Percentiles rank a stretch among this genome's conserved stretches.
phyloP scores from a whole-genome alignment of 768 basidiomycete genomes.

The Roridomyces roridus region DNA sequence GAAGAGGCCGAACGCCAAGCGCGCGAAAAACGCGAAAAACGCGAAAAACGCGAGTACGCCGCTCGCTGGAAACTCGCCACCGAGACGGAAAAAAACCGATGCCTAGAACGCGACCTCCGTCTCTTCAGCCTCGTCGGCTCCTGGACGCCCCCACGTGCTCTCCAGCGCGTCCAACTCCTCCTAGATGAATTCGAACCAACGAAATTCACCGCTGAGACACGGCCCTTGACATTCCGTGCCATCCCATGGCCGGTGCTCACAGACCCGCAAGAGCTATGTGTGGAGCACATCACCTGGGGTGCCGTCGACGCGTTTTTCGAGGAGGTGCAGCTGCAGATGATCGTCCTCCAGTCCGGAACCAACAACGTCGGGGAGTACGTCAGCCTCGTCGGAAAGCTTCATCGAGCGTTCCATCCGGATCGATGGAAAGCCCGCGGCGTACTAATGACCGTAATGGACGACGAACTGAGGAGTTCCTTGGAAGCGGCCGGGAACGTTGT shows the following conservation, averaged over 20 bases:
- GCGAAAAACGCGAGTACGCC: not conserved
- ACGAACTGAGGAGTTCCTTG: constrained; percentile 43
- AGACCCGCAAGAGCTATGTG: constrained; percentile 33
- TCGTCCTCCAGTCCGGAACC: too few relatives aligned
- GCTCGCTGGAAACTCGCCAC: constrained; percentile 1
- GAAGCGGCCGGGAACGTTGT: constrained; percentile 62
- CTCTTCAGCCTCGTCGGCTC: not conserved
- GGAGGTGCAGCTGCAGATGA: constrained; percentile 32
- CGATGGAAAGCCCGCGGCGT: constrained; percentile 59
- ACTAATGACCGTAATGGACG: constrained; percentile 50
- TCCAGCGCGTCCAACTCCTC: constrained; percentile 8
- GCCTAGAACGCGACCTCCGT: constrained; percentile 2
- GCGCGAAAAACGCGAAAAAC: constrained; percentile 6
- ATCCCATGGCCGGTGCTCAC: constrained; percentile 28
- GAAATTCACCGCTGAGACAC: constrained; percentile 30
- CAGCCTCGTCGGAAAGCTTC: constrained; percentile 55
- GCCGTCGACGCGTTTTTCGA: constrained; percentile 62
- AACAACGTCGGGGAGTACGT: constrained; percentile 51
- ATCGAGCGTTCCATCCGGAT: constrained; percentile 65
- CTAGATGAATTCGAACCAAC: constrained; percentile 21
- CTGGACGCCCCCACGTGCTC: constrained; percentile 15
- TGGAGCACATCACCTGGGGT: constrained; percentile 58
- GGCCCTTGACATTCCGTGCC: constrained; percentile 23
- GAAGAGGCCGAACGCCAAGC: constrained; percentile 4
- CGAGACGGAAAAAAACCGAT: constrained; percentile 7